phyloP scores from a whole-genome alignment of 208 protist genomes.

The Endotrypanum monterogeii region DNA sequence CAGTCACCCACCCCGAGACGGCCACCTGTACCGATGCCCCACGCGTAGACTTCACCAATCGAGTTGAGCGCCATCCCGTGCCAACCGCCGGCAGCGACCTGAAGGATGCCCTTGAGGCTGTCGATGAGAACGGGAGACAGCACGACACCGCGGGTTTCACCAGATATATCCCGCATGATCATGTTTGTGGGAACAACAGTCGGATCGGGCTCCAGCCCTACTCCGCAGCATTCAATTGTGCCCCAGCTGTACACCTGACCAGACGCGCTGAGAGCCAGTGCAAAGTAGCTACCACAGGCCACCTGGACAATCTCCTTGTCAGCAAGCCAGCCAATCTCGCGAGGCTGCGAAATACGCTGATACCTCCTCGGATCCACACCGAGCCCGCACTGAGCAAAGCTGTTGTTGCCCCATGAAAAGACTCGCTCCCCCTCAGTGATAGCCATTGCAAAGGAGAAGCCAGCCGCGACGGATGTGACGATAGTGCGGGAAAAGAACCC shows the following conservation, averaged over 20 bases:
- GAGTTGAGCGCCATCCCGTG: slow-evolving; percentile 79
- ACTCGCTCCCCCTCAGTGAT: slow-evolving; percentile 76
- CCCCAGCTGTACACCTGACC: slow-evolving; percentile 87
- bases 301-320: slow-evolving; percentile 85
- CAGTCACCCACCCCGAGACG: slow-evolving; percentile 59
- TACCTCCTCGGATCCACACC: slow-evolving; percentile 63
- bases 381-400: slow-evolving; percentile 78
- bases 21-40: slow-evolving; percentile 68
- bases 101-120: slow-evolving; percentile 55
- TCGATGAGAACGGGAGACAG: slow-evolving; percentile 58
- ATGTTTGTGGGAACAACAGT: slow-evolving; percentile 51
- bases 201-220: slow-evolving; percentile 52
- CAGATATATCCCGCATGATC: slow-evolving; percentile 49
- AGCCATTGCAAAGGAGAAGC: slow-evolving; percentile 61
- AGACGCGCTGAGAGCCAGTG: slow-evolving; percentile 59
- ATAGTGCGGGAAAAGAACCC: slow-evolving; percentile 58
- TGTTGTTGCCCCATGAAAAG: slow-evolving; percentile 86
- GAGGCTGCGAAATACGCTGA: slow-evolving; percentile 53
- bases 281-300: slow-evolving; percentile 82
- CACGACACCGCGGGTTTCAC: slow-evolving; percentile 52
- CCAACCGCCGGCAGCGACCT: slow-evolving; percentile 70
- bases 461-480: slow-evolving; percentile 56
- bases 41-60: slow-evolving; percentile 73
- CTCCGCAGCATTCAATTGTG: slow-evolving; percentile 78
- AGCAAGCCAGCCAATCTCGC: slow-evolving; percentile 67